These are phyloP conservation scores for Xylaria venustula DNA, from an alignment of 495 filamentous ascomycete species.

Conservation along the genomic window DNA sequence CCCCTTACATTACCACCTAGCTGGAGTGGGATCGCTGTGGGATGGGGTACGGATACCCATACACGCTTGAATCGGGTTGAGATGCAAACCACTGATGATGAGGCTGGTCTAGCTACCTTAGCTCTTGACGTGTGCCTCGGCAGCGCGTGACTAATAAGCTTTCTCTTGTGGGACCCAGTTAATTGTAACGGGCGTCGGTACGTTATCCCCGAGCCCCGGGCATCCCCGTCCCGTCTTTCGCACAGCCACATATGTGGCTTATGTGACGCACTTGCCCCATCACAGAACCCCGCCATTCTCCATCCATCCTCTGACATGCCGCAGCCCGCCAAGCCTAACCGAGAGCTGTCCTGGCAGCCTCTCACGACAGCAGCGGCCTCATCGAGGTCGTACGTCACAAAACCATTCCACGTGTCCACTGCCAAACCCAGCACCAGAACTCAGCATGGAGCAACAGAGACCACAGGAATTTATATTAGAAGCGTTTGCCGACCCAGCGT, in stretches of 20 bases:
- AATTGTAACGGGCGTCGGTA: too few species aligned
- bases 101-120: not conserved
- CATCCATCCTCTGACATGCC: not conserved
- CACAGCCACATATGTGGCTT: slow-evolving; percentile 24
- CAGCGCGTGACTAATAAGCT: not conserved
- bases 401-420: not conserved
- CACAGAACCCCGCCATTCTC: slow-evolving; percentile 8
- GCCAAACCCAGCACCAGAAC: not conserved
- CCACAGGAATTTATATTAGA: slow-evolving; percentile 83
- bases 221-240: too few species aligned
- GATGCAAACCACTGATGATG: not conserved
- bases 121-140: slow-evolving; percentile 1
- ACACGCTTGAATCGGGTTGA: not conserved
- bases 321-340: slow-evolving; percentile 18
- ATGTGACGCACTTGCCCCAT: slow-evolving; percentile 19
- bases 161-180: too few species aligned
- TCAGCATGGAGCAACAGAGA: slow-evolving; percentile 52
- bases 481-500: slow-evolving; percentile 76
- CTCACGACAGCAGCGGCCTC: not conserved
- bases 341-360: not conserved
- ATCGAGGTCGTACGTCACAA: slow-evolving; percentile 4
- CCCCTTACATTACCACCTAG: not conserved
- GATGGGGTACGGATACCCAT: not conserved
- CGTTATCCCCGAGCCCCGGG: too few species aligned
- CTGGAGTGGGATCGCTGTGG: not conserved